A percentile compares a stretch with the other conserved stretches of the same genome.
These are phyloP conservation scores for Phaseolus coccineus DNA, from an alignment of 331 rosid species.

Conservation along the genomic window DNA sequence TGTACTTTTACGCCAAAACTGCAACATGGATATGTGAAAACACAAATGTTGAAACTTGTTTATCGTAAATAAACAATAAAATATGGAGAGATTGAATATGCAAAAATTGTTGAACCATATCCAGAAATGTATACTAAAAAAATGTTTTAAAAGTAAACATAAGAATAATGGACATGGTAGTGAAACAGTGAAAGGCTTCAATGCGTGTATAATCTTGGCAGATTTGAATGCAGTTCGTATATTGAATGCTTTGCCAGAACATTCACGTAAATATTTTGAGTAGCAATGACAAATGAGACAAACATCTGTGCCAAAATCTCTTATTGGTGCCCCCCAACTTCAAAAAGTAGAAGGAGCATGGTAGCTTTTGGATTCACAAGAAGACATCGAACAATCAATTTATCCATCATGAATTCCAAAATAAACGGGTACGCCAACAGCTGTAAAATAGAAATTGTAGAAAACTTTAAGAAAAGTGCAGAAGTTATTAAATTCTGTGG, in stretches of 20 bases:
- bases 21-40: too few relatives aligned
- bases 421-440: conserved; percentile 12
- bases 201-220: not conserved
- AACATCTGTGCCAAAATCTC: conserved; percentile 24
- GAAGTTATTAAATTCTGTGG: conserved; percentile 14
- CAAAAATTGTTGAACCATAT: not conserved
- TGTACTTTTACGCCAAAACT: too few relatives aligned
- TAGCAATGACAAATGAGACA: conserved; percentile 2
- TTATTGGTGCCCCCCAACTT: not conserved
- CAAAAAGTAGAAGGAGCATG: conserved; percentile 6
- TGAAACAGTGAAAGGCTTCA: not conserved
- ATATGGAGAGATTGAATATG: not conserved
- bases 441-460: conserved; percentile 23
- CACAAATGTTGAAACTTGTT: not conserved
- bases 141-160: not conserved
- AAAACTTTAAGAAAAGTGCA: not conserved
- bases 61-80: not conserved
- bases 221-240: not conserved
- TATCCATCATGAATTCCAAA: conserved; percentile 25
- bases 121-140: not conserved
- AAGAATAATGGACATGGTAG: not conserved
- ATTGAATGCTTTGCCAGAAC: conserved; percentile 30
- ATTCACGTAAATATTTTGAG: conserved; percentile 33
- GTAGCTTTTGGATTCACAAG: conserved; percentile 41
- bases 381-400: conserved; percentile 1